Evolutionary conservation across 768 basidiomycete genomes (phyloP).

Genomic region (Suillus clintonianus): DNA sequence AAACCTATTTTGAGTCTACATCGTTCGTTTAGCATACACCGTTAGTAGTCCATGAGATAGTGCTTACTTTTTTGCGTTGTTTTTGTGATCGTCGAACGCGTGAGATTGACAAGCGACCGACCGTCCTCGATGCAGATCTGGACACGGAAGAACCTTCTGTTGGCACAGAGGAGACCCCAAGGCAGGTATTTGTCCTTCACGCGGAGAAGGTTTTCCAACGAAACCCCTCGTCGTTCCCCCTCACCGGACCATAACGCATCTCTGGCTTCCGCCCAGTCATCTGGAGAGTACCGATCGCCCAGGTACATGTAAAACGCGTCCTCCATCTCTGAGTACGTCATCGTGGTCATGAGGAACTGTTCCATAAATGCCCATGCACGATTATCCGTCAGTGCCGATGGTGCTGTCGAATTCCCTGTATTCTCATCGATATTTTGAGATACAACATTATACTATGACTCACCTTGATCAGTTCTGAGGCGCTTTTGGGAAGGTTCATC

Average conservation of each 20-base stretch:
- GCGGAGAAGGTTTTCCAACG: no score
- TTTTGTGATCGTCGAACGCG: no score
- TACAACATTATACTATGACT: not conserved
- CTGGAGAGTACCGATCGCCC: not conserved
- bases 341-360: not conserved
- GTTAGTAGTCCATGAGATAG: no score
- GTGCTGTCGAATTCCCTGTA: not conserved
- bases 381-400: not conserved
- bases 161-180: no score
- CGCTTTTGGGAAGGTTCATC: not conserved
- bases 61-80: no score
- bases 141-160: no score
- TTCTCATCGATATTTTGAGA: not conserved
- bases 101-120: no score
- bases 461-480: not conserved
- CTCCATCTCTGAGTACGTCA: not conserved
- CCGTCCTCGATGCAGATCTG: no score
- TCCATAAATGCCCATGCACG: not conserved
- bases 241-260: not conserved
- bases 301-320: not conserved
- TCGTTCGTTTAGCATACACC: no score
- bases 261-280: not conserved
- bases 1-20: no score
- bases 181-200: no score
- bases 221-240: not conserved